Evolutionary conservation across 768 basidiomycete species (phyloP), one percentile per base, ranked within the genome.

Genomic region (Pulveroboletus sp.): DNA sequence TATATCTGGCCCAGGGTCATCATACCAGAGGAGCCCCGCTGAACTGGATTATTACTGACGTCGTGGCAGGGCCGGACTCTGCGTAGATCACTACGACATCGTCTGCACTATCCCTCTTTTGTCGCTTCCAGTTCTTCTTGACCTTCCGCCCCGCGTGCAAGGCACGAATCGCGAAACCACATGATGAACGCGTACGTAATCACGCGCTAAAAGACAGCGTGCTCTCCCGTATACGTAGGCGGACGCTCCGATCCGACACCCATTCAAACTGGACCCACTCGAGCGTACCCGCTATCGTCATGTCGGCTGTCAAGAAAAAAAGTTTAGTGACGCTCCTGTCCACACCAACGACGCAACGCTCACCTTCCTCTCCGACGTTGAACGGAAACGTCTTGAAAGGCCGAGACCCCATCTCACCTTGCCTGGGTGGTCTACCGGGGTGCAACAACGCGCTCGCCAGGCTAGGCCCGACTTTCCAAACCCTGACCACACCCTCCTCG

Each of bases 381-480:
- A 96, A 96, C 32, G 79, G 79, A 43, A 94, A 75, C 4, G 83
- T 86, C 69, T 95, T 98, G 75, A 81, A 98, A 1, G 96, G 92
- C 41, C 87, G 79, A 0, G 86, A 85, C 14, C 91, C 88, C 22
- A 79, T 74, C 57, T 83, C 78, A 0, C 93, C 93, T 68, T 97
- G 93, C 26, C 92, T 74, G 6, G 96, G 95, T 2, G 93, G 94
- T 7, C 86, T 87, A 2, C 94, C 94, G 2, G 90, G 84, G 63
- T 84, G 85, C 63, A 98, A 93, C 65, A 98, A 83, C 22, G 27
- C 40, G 55, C 92, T 93, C 20, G 84, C 76, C 55, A 99, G 80
- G 61, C 90, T 91, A 9, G 83, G 77, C 0, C 96, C 95, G 6
- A 97, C 93, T 62, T 97, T 97, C 96, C 96, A 99, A 13, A 95